These are phyloP conservation scores for Populus simonii DNA, from an alignment of 345 rosid genomes.

Conservation along the genomic window DNA sequence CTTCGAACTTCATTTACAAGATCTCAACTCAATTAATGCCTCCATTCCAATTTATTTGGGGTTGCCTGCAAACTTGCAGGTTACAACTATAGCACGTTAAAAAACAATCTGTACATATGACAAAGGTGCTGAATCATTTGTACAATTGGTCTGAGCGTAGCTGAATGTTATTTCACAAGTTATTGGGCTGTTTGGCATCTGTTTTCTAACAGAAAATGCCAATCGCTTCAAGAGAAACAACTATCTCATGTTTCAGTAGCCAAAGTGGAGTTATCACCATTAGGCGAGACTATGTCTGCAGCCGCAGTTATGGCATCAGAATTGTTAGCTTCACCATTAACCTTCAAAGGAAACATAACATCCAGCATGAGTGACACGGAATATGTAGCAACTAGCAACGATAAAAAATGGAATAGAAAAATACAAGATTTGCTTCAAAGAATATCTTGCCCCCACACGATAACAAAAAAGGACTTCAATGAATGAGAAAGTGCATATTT, in stretches of 20 bases:
- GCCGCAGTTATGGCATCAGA: conserved; percentile 12
- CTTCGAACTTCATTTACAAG: background rate
- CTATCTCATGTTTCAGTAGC: conserved; percentile 18
- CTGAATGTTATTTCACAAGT: background rate
- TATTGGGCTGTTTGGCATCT: background rate
- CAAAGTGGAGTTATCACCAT: conserved; percentile 25
- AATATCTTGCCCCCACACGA: background rate
- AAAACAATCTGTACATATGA: background rate
- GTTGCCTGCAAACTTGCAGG: background rate
- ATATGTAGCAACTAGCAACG: background rate
- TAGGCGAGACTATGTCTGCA: conserved; percentile 20
- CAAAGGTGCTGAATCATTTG: conserved; percentile 7
- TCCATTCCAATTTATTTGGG: background rate
- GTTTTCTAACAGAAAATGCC: background rate
- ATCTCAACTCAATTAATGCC: background rate
- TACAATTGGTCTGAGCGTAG: conserved; percentile 3
- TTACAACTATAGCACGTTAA: background rate
- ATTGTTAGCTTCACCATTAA: conserved; percentile 19
- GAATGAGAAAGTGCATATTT: background rate
- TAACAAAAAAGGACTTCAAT: background rate
- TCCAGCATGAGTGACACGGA: background rate
- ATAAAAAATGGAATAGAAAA: background rate
- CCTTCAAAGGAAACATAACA: background rate
- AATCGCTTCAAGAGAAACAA: background rate
- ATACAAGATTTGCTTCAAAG: background rate